Percentiles rank a stretch among this genome's conserved stretches.
Evolutionary conservation across 768 basidiomycete genomes (phyloP).

Genomic region (Boletus pseudopeckii): DNA sequence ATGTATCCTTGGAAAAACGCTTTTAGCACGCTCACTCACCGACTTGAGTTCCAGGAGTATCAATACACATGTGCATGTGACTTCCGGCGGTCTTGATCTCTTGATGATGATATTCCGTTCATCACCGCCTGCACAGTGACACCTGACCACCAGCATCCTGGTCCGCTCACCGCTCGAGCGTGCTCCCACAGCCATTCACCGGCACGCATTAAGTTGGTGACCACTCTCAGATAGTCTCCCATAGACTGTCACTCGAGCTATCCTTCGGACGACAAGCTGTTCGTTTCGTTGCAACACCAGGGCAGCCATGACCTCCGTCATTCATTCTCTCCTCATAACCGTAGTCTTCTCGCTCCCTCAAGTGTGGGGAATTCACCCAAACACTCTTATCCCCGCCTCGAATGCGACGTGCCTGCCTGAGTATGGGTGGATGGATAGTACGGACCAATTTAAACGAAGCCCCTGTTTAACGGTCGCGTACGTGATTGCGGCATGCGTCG

Average conservation of each 20-base stretch:
- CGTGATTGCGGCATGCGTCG: conserved; percentile 29
- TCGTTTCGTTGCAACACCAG: neutral
- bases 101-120: neutral
- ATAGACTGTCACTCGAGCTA: neutral
- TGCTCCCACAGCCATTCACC: neutral
- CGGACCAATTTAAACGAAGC: neutral
- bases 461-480: conserved; percentile 30
- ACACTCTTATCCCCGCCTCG: conserved; percentile 7
- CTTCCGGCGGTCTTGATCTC: neutral
- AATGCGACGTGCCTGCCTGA: conserved; percentile 14
- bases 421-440: conserved; percentile 28
- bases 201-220: neutral
- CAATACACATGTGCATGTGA: neutral
- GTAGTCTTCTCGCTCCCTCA: neutral
- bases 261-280: neutral
- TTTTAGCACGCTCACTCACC: neutral
- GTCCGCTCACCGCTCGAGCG: neutral
- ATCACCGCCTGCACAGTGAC: conserved; percentile 4
- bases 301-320: conserved; percentile 1
- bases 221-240: neutral
- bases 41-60: neutral
- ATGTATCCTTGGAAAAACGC: neutral
- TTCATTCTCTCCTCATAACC: neutral
- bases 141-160: neutral
- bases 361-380: conserved; percentile 9